Evolutionary conservation across 352 stramenopile genomes (phyloP), one percentile per base, ranked within the genome.

Genomic region (Phytopythium ostracodes): DNA sequence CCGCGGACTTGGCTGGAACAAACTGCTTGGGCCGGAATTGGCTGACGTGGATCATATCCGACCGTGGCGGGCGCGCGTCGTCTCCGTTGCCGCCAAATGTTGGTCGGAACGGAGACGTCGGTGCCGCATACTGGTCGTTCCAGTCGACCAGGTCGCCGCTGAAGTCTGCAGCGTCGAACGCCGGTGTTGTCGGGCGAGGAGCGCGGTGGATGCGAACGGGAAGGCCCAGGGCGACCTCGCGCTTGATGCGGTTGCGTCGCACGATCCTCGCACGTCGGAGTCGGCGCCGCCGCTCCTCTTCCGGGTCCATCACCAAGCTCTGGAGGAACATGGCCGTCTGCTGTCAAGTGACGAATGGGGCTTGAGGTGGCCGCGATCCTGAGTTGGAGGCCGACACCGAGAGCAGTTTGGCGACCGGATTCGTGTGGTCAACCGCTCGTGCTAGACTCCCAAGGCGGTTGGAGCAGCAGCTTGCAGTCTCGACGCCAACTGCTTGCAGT

Each of bases 161-260:
- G 6, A 25, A 18, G 10, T 35, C 55, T 57, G 62, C 51, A 25
- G 7, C 56, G 12, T 70, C 69, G 17, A 64, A 67, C 55, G 1
- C 42, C 20, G 53, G 56, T 53, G 43, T 68, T 63, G 51, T 36
- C 42, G 51, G 53, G 22, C 52, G 56, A 18, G 64, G 60, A 27
- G 71, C 25, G 25, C 70, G 63, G 33, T 20, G 58, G 10, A 43
- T 54, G 29, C 70, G 66, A 35, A 70, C 22, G 1, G 60, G 60
- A 11, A 87, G 65, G 20, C 75, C 79, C 52, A 80, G 72, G 3
- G 60, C 71, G 56, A 86, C 63, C 63, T 90, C 81, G 4, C 62
- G 61, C 40, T 83, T 79, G 73, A 88, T 87, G 17, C 81, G 78
- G 27, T 88, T 90, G 17, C 81, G 71, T 2, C 79, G 71, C 8